phyloP scores from a whole-genome alignment of 2,329 filamentous ascomycete species.

The Mycosphaerella arachidis region DNA sequence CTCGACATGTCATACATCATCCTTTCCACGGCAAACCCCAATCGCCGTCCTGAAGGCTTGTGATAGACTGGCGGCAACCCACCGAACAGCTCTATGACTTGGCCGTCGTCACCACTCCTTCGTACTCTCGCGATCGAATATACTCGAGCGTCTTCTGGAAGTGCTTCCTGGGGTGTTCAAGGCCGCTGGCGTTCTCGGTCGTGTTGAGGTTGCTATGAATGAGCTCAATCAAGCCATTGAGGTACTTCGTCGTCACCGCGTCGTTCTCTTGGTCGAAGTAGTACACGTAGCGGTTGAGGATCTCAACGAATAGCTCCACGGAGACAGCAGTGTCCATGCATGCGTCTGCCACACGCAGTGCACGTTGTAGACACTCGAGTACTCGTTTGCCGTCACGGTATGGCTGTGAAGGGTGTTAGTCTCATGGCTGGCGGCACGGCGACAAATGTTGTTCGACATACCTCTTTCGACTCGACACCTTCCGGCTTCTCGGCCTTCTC shows the following conservation, averaged over 20 bases:
- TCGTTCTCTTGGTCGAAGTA: constrained; percentile 99
- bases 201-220: constrained; percentile 93
- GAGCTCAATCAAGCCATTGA: constrained; percentile 95
- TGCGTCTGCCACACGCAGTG: constrained; percentile 90
- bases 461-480: constrained; percentile 27
- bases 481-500: constrained; percentile 67
- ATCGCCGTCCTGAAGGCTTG: too few relatives aligned
- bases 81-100: constrained; percentile 34
- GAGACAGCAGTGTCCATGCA: constrained; percentile 98
- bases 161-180: constrained; percentile 88
- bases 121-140: constrained; percentile 85
- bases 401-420: constrained; percentile 51
- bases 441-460: constrained; percentile 8
- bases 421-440: neutral
- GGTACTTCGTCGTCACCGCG: constrained; percentile 94
- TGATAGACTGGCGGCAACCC: neutral
- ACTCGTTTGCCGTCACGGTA: constrained; percentile 98
- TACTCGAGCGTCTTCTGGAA: constrained; percentile 94
- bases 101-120: constrained; percentile 74
- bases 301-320: constrained; percentile 97
- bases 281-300: constrained; percentile 96
- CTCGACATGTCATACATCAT: neutral
- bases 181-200: constrained; percentile 73
- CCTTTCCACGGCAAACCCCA: neutral
- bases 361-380: constrained; percentile 90